Conservation (phyloP, 768 basidiomycete genomes). For the Hypholoma fasciculare region DNA sequence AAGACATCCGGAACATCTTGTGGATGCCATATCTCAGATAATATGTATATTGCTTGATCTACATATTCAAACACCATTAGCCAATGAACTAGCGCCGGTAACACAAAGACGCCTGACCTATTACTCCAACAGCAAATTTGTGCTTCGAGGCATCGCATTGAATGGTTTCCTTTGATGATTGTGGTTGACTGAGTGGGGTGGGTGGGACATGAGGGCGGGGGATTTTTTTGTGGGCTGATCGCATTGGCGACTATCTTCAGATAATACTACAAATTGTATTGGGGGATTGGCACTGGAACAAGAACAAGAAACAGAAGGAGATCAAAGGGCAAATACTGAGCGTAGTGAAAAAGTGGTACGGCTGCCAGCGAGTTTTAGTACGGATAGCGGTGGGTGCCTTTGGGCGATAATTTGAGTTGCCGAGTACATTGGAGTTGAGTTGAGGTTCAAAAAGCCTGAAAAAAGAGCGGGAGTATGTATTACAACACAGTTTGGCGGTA, state of each 20-base stretch:
- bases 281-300: conserved; percentile 48
- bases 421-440: conserved; percentile 38
- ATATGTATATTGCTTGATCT: conserved; percentile 80
- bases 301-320: conserved; percentile 35
- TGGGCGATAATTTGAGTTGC: conserved; percentile 60
- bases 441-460: conserved; percentile 23
- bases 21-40: conserved; percentile 80
- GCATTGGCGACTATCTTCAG: conserved; percentile 35
- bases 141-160: conserved; percentile 48
- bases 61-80: background rate
- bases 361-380: conserved; percentile 78
- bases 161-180: conserved; percentile 32
- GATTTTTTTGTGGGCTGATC: conserved; percentile 25
- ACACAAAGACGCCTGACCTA: conserved; percentile 44
- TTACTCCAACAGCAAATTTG: conserved; percentile 66
- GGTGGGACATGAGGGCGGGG: conserved; percentile 15
- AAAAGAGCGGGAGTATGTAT: conserved; percentile 28
- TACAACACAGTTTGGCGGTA: conserved; percentile 15
- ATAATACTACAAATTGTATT: conserved; percentile 50
- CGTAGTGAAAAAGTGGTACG: conserved; percentile 56
- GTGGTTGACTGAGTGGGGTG: conserved; percentile 15
- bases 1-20: conserved; percentile 69
- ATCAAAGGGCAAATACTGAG: conserved; percentile 34
- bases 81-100: no score
- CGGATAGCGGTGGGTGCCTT: conserved; percentile 69